Evolutionary conservation across 2,329 filamentous ascomycete genomes (phyloP), one percentile per base, ranked within the genome.

Genomic region (Diaporthe sp.): DNA sequence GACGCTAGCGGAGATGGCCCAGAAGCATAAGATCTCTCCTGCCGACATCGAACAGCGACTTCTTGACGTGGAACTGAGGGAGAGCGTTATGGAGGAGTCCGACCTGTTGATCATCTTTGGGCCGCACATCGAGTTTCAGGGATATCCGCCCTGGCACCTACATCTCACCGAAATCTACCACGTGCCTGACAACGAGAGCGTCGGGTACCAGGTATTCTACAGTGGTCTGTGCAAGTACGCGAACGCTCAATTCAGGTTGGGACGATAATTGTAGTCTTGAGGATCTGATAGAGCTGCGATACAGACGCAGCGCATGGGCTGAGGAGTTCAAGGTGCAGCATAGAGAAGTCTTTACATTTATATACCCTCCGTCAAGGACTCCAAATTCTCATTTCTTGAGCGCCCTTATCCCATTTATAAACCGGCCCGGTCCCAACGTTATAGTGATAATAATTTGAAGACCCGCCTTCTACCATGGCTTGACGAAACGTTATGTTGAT

Each of bases 61-160:
- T 70, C 92, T 99, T 71, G 95, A 98, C 81, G 94, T 95, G 6
- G 97, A 99, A 84, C 89, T 99, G 70, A 94, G 87, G 19, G 91
- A 93, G 81, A 91, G 90, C 71, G 92, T 98, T 76, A 97, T 97
- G 89, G 89, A 91, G 13, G 96, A 99, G 84, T 97, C 97, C 2
- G 96, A 98, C 82, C 87, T 99, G 19, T 87, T 99, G 75, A 90
- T 99, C 73, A 86, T 98, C 12, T 99, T 99, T 83, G 92, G 94
- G 1, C 94, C 96, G 5, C 91, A 92, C 68, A 92, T 98, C 72
- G 93, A 95, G 82, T 86, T 99, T 60, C 93, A 95, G 72, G 95
- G 97, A 13, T 99, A 98, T 83, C 97, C 97, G 13, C 97, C 97
- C 1, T 99, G 97, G 97, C 97, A 98, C 85, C 90, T 98, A 77